These are phyloP conservation scores for Cryptococcus sp. DNA, from an alignment of 1,284 basidiomycete species.

Conservation along the genomic window DNA sequence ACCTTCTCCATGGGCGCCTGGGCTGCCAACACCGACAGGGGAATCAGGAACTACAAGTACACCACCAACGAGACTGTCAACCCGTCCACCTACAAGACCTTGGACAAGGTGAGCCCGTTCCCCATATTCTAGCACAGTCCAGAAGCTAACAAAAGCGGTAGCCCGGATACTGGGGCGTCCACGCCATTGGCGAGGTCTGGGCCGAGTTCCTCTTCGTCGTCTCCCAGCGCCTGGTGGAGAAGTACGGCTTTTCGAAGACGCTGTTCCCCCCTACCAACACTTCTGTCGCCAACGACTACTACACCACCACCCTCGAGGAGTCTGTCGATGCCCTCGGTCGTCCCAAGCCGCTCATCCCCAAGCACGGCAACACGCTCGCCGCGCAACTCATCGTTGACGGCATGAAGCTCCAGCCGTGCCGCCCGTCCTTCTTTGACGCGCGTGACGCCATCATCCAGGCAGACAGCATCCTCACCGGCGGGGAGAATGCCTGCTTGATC, in stretches of 20 bases:
- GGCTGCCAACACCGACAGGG: conserved; percentile 73
- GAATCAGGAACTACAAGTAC: conserved; percentile 87
- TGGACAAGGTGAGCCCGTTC: conserved; percentile 60
- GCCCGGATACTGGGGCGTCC: conserved; percentile 49
- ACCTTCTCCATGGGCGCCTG: conserved; percentile 85
- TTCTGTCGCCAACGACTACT: conserved; percentile 61
- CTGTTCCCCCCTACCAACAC: conserved; percentile 70
- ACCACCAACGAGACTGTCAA: conserved; percentile 73
- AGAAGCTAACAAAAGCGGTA: background rate
- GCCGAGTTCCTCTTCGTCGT: conserved; percentile 89
- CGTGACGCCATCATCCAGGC: conserved; percentile 91
- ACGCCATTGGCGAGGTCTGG: conserved; percentile 94
- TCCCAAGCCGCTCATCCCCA: conserved; percentile 67
- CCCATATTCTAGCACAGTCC: background rate
- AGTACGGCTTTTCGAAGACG: conserved; percentile 72
- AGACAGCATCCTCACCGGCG: conserved; percentile 84
- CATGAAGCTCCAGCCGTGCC: conserved; percentile 93
- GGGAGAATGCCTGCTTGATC: conserved; percentile 85
- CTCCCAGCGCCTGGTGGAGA: conserved; percentile 67
- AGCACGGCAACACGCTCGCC: conserved; percentile 84
- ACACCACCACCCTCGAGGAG: conserved; percentile 48
- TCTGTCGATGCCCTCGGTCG: conserved; percentile 50
- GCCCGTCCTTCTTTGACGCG: conserved; percentile 86
- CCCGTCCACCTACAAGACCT: conserved; percentile 91
- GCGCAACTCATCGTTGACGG: conserved; percentile 83